Percentiles rank a stretch among this genome's conserved stretches.
Evolutionary conservation across 2,329 filamentous ascomycete genomes (phyloP).

Genomic region (Biscogniauxia mediterranea): DNA sequence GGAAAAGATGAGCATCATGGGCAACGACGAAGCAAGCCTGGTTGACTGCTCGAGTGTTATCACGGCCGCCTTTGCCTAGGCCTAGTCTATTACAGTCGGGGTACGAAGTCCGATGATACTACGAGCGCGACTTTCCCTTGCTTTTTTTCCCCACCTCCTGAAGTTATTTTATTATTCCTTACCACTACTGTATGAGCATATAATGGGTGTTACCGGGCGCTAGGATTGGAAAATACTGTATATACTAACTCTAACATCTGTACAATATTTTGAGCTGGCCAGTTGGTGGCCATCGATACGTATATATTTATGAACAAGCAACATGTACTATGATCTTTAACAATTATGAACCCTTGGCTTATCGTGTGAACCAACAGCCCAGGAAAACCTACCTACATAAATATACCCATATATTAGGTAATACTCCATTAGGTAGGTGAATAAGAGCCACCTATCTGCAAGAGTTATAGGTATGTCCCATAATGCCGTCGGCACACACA

Average conservation of each 20-base stretch:
- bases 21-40: conserved; percentile 22
- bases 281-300: neutral
- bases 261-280: neutral
- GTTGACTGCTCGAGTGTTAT: conserved; percentile 29
- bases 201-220: neutral
- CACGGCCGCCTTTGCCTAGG: conserved; percentile 20
- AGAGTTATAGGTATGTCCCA: no score
- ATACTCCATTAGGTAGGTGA: no score
- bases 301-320: neutral
- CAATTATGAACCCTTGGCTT: no score
- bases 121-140: neutral
- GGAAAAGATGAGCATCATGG: conserved; percentile 27
- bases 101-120: neutral
- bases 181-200: neutral
- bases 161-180: neutral
- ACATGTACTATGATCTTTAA: neutral
- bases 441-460: no score
- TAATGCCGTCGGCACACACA: no score
- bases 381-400: no score
- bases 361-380: no score
- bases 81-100: neutral
- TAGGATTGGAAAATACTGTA: neutral
- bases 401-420: no score
- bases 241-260: neutral
- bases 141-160: neutral